These are phyloP conservation scores for Monosporascus sp. DNA, from an alignment of 2,329 filamentous ascomycete species.

Conservation along the genomic window DNA sequence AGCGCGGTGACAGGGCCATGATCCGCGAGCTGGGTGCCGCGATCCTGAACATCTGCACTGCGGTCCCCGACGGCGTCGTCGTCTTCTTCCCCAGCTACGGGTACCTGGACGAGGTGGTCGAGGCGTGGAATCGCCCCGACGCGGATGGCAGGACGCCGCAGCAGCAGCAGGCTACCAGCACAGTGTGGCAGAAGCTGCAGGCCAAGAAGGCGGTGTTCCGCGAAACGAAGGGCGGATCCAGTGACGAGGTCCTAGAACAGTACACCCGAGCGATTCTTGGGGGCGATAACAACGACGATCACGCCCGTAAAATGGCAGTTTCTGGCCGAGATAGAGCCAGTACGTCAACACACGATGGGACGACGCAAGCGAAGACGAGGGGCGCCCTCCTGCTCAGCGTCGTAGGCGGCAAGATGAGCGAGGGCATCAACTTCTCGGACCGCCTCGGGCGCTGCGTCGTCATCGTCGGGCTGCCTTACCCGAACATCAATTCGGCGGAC, in stretches of 20 bases:
- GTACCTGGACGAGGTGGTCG: constrained; percentile 73
- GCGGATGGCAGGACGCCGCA: constrained; percentile 23
- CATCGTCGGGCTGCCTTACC: constrained; percentile 89
- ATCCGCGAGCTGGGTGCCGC: constrained; percentile 70
- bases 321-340: no score
- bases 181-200: constrained; percentile 54
- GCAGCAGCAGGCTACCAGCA: not conserved
- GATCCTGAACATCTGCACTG: constrained; percentile 64
- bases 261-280: constrained; percentile 67
- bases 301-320: not conserved
- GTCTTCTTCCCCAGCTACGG: constrained; percentile 95
- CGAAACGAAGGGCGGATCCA: constrained; percentile 49
- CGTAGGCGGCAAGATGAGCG: constrained; percentile 89
- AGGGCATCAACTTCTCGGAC: constrained; percentile 98
- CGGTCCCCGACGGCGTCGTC: constrained; percentile 84
- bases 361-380: constrained; percentile 14
- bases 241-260: constrained; percentile 66
- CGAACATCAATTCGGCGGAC: constrained; percentile 82
- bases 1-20: constrained; percentile 63
- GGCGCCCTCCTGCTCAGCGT: constrained; percentile 85
- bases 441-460: constrained; percentile 81
- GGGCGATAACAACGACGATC: constrained; percentile 24
- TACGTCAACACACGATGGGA: no score
- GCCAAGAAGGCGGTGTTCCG: constrained; percentile 59
- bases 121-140: constrained; percentile 47